A percentile compares a stretch with the other conserved stretches of the same genome.
Evolutionary conservation across 2,329 filamentous ascomycete species (phyloP).

Genomic region (Neurospora crassa): DNA sequence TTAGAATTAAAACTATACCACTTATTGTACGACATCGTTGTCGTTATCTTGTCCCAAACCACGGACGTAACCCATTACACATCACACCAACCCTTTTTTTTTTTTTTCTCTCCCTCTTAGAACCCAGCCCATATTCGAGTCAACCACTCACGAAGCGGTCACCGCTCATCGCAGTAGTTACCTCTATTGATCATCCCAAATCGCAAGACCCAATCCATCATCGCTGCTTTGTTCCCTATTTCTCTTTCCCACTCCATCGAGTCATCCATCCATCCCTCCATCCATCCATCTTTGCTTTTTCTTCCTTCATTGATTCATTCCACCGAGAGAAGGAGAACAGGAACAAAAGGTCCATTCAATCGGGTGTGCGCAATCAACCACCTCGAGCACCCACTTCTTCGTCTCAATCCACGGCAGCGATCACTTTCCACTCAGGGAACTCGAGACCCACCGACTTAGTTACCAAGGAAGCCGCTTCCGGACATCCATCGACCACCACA

Average conservation of each 20-base stretch:
- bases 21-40: background rate
- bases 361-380: background rate
- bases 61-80: background rate
- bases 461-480: background rate
- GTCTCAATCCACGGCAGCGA: background rate
- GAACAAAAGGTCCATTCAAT: background rate
- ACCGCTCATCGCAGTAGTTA: background rate
- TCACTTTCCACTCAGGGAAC: background rate
- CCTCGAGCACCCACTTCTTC: background rate
- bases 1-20: background rate
- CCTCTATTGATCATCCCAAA: background rate
- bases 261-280: background rate
- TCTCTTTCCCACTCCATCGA: background rate
- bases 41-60: background rate
- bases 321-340: background rate
- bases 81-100: background rate
- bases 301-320: background rate
- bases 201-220: background rate
- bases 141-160: background rate
- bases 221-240: background rate
- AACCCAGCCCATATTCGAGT: background rate
- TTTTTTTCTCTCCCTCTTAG: background rate
- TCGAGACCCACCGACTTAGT: background rate
- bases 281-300: background rate
- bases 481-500: background rate